These are phyloP conservation scores for Rhizophagus clarus DNA, from an alignment of 192 early-diverging fungal species.

Conservation along the genomic window DNA sequence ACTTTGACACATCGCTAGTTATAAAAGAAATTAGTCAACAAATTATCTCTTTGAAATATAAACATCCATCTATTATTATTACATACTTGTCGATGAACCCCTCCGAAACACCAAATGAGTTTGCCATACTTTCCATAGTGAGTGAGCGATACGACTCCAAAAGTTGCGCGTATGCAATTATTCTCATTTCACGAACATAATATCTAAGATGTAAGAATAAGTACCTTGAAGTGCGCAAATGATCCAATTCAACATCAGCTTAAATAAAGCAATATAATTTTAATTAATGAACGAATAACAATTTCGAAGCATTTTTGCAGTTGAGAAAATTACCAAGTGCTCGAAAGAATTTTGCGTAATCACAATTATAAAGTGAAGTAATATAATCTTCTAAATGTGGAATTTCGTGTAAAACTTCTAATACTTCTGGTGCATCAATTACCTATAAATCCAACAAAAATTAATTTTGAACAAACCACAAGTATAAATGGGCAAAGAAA, in stretches of 20 bases:
- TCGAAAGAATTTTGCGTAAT: slow-evolving; percentile 92
- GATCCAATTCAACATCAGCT: slow-evolving; percentile 79
- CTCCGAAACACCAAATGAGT: slow-evolving; percentile 93
- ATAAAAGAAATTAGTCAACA: neutral
- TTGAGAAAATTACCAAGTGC: slow-evolving; percentile 62
- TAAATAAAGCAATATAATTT: slow-evolving; percentile 6
- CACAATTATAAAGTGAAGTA: slow-evolving; percentile 87
- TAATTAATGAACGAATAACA: neutral
- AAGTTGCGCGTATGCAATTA: slow-evolving; percentile 93
- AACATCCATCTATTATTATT: neutral
- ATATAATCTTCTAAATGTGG: slow-evolving; percentile 83
- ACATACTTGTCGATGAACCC: slow-evolving; percentile 90
- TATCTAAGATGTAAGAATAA: slow-evolving; percentile 87
- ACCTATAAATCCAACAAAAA: slow-evolving; percentile 51
- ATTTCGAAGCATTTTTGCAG: neutral
- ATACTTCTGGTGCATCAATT: slow-evolving; percentile 92
- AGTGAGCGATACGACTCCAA: slow-evolving; percentile 94
- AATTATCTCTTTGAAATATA: neutral
- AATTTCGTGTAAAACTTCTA: slow-evolving; percentile 92
- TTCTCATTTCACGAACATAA: slow-evolving; percentile 98
- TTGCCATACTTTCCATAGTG: slow-evolving; percentile 95
- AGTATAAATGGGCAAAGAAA: too few relatives aligned
- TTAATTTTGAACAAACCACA: neutral
- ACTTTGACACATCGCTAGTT: slow-evolving; percentile 85
- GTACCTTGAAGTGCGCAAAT: slow-evolving; percentile 75